Percentiles rank a stretch among this genome's conserved stretches.
Evolutionary conservation across 2,329 filamentous ascomycete genomes (phyloP).

Genomic region (Fusarium albidum): DNA sequence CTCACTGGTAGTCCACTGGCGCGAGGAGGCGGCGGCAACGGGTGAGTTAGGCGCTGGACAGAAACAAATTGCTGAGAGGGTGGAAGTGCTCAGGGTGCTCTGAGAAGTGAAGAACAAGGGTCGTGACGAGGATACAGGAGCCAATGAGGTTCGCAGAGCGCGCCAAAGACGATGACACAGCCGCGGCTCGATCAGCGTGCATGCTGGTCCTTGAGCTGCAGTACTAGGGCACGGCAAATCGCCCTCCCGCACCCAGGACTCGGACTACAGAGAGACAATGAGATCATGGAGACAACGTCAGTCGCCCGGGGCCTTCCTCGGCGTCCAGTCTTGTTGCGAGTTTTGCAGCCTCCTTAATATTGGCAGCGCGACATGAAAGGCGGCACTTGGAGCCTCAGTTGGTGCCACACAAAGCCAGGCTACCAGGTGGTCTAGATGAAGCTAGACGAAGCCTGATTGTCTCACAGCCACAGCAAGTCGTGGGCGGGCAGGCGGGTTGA

Average conservation of each 20-base stretch:
- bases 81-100: not conserved
- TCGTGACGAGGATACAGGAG: not conserved
- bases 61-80: not conserved
- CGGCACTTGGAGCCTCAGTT: not conserved
- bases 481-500: slow-evolving; percentile 29
- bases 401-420: slow-evolving; percentile 2
- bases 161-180: slow-evolving; percentile 1
- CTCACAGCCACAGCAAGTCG: slow-evolving; percentile 34
- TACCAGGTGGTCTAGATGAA: slow-evolving; percentile 25
- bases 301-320: not conserved
- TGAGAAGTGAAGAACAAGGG: slow-evolving; percentile 4
- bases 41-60: slow-evolving; percentile 1
- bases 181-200: not conserved
- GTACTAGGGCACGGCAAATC: not conserved
- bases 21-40: slow-evolving; percentile 2
- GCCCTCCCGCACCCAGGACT: not conserved
- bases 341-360: not conserved
- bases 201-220: not conserved
- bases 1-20: not conserved
- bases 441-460: slow-evolving; percentile 30
- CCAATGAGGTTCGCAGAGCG: not conserved
- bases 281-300: slow-evolving; percentile 7
- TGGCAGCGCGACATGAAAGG: not conserved
- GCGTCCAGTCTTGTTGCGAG: too few relatives aligned
- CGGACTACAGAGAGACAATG: not conserved